These are phyloP conservation scores for Candida incommunis DNA, from an alignment of 805 yeast species.

Conservation along the genomic window DNA sequence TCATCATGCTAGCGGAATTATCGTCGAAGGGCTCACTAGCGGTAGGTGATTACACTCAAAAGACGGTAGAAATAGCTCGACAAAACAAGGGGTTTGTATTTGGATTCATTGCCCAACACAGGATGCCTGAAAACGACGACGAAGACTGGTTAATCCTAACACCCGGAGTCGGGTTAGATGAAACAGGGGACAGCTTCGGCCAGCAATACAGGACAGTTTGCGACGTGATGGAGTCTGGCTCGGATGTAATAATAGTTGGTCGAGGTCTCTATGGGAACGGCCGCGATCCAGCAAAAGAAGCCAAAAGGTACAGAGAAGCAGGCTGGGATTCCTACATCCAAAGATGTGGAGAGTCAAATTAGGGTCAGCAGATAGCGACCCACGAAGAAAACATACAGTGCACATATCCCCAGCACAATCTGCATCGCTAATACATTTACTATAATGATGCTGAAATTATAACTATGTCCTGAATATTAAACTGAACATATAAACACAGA, in stretches of 20 bases:
- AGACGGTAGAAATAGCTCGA: slow-evolving; percentile 84
- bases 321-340: slow-evolving; percentile 86
- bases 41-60: slow-evolving; percentile 73
- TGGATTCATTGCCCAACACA: slow-evolving; percentile 90
- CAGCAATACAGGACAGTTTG: slow-evolving; percentile 92
- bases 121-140: slow-evolving; percentile 53
- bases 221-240: slow-evolving; percentile 71
- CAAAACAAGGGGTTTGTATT: slow-evolving; percentile 78
- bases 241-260: slow-evolving; percentile 95
- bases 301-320: slow-evolving; percentile 77
- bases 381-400: neutral
- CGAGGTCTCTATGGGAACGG: slow-evolving; percentile 93
- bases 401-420: too few relatives aligned
- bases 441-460: too few relatives aligned
- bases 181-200: slow-evolving; percentile 89
- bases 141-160: slow-evolving; percentile 96
- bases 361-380: neutral
- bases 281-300: slow-evolving; percentile 79
- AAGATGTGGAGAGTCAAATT: slow-evolving; percentile 12
- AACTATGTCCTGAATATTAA: too few relatives aligned
- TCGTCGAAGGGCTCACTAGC: slow-evolving; percentile 92
- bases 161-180: slow-evolving; percentile 97
- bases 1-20: slow-evolving; percentile 89
- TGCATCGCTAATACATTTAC: too few relatives aligned
- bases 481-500: too few relatives aligned